A percentile compares a stretch with the other conserved stretches of the same genome.
Conservation (phyloP, 768 basidiomycete genomes). For the Sistotremastrum niveocremeum region DNA sequence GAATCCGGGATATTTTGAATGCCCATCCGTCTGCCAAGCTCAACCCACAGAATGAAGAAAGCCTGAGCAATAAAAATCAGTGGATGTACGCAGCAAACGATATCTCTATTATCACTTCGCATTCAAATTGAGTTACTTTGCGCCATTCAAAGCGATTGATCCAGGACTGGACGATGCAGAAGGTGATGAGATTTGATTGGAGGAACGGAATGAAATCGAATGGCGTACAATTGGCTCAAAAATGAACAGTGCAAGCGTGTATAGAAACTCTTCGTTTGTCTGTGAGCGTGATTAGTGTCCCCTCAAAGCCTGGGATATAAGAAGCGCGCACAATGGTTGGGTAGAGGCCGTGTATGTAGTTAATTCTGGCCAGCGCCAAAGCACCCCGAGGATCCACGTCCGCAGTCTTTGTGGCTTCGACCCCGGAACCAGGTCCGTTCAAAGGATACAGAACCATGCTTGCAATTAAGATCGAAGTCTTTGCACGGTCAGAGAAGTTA, state of each 20-base stretch:
- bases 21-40: slow-evolving; percentile 33
- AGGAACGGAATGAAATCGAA: neutral
- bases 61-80: slow-evolving; percentile 14
- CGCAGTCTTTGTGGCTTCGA: slow-evolving; percentile 3
- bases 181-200: too few species aligned
- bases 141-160: slow-evolving; percentile 31
- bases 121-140: slow-evolving; percentile 28
- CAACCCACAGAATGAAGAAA: slow-evolving; percentile 26
- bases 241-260: slow-evolving; percentile 26
- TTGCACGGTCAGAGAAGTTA: neutral
- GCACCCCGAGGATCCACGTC: slow-evolving; percentile 27
- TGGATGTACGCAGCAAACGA: neutral
- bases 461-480: slow-evolving; percentile 35
- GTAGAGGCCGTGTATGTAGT: slow-evolving; percentile 31
- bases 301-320: too few species aligned
- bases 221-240: slow-evolving; percentile 25
- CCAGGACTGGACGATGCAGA: too few species aligned
- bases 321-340: slow-evolving; percentile 20
- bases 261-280: slow-evolving; percentile 30
- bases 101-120: slow-evolving; percentile 16
- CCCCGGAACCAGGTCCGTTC: neutral
- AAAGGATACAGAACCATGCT: slow-evolving; percentile 5
- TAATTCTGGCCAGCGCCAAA: slow-evolving; percentile 27
- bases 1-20: slow-evolving; percentile 33
- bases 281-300: too few species aligned